A percentile compares a stretch with the other conserved stretches of the same genome.
These are phyloP conservation scores for Moringa oleifera DNA, from an alignment of 345 rosid species.

Conservation along the genomic window DNA sequence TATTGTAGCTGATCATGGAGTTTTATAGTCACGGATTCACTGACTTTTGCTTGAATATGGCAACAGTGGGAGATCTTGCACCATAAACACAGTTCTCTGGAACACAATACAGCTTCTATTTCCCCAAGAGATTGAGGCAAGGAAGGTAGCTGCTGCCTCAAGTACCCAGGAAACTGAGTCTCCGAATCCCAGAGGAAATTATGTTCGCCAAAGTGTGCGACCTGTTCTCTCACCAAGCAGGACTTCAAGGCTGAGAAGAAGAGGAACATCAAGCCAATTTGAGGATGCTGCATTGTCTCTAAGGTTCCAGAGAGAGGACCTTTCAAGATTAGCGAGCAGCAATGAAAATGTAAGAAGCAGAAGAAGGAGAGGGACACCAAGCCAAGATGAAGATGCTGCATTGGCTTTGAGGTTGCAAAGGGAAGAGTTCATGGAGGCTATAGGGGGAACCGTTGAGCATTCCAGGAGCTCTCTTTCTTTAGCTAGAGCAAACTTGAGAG, in stretches of 20 bases:
- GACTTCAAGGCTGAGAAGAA: constrained; percentile 5
- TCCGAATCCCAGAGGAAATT: constrained; percentile 12
- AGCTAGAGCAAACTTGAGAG: constrained; percentile 86
- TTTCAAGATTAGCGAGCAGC: constrained; percentile 33
- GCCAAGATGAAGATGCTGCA: constrained; percentile 73
- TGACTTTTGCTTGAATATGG: constrained; percentile 5
- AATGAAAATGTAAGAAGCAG: constrained; percentile 31
- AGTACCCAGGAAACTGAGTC: constrained; percentile 18
- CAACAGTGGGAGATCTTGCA: constrained; percentile 85
- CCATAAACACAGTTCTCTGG: constrained; percentile 92
- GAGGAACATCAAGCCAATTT: constrained; percentile 19
- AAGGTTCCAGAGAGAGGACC: constrained; percentile 70
- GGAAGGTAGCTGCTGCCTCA: constrained; percentile 41
- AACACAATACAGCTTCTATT: constrained; percentile 94
- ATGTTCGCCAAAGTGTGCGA: too few relatives aligned
- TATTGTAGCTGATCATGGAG: not conserved
- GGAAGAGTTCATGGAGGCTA: constrained; percentile 69
- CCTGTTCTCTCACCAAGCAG: constrained; percentile 11
- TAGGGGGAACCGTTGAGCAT: constrained; percentile 17
- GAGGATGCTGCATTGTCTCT: constrained; percentile 53
- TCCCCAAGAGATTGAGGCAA: constrained; percentile 78
- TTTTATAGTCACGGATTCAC: not conserved
- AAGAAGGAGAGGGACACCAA: constrained; percentile 29
- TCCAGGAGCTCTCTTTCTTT: constrained; percentile 27
- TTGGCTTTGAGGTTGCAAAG: constrained; percentile 81